phyloP scores from a whole-genome alignment of 495 filamentous ascomycete genomes.

The Hypoxylon cercidicola region DNA sequence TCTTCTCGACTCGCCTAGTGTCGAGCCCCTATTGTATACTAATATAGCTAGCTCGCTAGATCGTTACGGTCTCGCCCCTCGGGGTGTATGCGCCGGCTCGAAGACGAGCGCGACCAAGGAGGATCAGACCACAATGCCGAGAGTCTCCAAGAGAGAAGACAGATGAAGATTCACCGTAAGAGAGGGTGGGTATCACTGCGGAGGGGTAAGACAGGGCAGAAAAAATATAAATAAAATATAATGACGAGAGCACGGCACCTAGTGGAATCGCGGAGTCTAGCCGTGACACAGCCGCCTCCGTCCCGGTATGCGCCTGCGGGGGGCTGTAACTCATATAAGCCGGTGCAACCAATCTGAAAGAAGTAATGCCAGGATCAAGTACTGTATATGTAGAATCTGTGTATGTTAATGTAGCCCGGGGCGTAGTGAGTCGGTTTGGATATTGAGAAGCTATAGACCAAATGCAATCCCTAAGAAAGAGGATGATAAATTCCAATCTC shows the following conservation, averaged over 20 bases:
- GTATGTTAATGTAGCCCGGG: too few relatives aligned
- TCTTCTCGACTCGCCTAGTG: conserved; percentile 18
- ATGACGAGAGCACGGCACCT: background rate
- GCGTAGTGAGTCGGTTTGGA: background rate
- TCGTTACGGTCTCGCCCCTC: conserved; percentile 6
- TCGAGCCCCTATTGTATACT: conserved; percentile 5
- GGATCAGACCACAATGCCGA: background rate
- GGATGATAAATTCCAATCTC: background rate
- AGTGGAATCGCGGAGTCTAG: conserved; percentile 27
- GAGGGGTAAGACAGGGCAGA: background rate
- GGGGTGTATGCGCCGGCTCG: conserved; percentile 16
- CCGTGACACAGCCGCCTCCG: conserved; percentile 30
- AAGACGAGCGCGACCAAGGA: conserved; percentile 6
- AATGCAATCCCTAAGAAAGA: background rate
- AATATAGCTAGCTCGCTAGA: background rate
- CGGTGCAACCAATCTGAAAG: background rate
- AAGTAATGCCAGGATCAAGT: background rate
- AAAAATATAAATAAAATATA: background rate
- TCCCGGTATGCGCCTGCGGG: conserved; percentile 27
- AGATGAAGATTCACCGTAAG: background rate
- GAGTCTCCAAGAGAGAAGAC: conserved; percentile 6
- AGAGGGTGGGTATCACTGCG: background rate
- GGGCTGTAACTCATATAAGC: background rate
- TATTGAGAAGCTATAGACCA: background rate
- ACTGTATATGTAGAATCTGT: too few relatives aligned